Conservation (phyloP, 768 basidiomycete species). For the Leccinum sublutescens region DNA sequence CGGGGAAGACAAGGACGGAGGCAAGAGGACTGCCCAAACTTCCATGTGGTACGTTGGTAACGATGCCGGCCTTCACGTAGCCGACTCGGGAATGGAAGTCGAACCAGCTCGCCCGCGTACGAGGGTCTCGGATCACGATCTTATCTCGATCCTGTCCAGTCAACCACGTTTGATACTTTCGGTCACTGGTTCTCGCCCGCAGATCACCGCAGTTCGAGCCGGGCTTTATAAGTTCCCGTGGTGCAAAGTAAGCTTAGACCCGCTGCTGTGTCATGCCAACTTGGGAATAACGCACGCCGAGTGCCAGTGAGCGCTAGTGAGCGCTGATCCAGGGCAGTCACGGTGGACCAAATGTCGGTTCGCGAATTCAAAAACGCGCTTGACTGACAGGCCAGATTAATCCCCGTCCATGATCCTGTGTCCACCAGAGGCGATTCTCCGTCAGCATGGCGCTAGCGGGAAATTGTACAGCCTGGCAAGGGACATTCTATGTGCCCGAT, state of each 20-base stretch:
- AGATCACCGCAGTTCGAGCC: not conserved
- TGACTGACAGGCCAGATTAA: not conserved
- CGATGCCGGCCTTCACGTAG: not conserved
- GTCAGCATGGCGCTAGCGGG: not conserved
- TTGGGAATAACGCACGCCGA: not conserved
- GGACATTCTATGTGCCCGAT: not conserved
- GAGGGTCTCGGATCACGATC: not conserved
- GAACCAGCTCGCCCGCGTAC: constrained; percentile 15
- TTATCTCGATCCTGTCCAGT: not conserved
- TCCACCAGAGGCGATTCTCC: not conserved
- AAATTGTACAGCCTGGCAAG: not conserved
- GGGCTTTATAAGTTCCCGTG: not conserved
- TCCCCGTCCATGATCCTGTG: not conserved
- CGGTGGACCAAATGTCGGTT: not conserved
- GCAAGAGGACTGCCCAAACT: not conserved
- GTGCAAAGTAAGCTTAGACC: not conserved
- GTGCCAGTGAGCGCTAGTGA: not conserved
- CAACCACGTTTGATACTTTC: not conserved
- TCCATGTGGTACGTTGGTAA: not conserved
- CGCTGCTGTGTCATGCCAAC: not conserved
- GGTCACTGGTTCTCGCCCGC: not conserved
- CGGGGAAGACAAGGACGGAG: constrained; percentile 1
- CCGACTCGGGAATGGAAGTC: constrained; percentile 4
- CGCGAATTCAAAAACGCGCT: not conserved
- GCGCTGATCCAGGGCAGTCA: not conserved